Base-by-base conservation (phyloP, 1,139 yeast species). In the Lodderomyces parapsilosis region DNA sequence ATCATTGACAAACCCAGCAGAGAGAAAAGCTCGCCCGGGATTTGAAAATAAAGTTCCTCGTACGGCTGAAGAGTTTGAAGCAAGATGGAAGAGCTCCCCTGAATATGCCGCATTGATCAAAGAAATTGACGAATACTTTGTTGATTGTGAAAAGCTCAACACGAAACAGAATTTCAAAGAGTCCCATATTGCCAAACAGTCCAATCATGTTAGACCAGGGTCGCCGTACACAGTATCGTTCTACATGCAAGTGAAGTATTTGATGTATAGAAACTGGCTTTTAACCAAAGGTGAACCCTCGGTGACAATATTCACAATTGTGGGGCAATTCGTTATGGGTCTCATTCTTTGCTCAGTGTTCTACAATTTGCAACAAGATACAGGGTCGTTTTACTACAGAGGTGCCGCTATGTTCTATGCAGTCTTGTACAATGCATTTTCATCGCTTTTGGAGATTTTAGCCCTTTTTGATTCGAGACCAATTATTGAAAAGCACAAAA, bases 181-280 rank as follows among this genome's bases (percentile, higher is more conserved):
- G 1, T 71, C 88, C 9, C 86, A 83, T 53, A 65, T 64, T 17
- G 81, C 87, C 4, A 69, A 66, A 49, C 85, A 83, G 66, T 66
- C 87, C 17, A 74, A 79, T 39, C 74, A 76, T 44, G 59, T 76
- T 38, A 68, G 80, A 45, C 68, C 74, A n/a, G 47, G 62, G 1
- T 82, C 89, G 3, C 80, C 93, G 2, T 86, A 76, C 61, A 81
- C 86, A 3, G 83, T 84, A 14, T 76, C 84, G 17, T 84, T 74
- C 62, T 54, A 58, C 49, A 77, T 82, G 78, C 96, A 87, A 66
- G 74, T 82, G 38, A 74, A 67, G 50, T 79, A 81, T 48, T 64
- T 86, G 49, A 63, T 81, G 51, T 62, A 61, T 4, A 76, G 96
- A 63, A 87, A 88, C 44, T 59, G 76, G 48, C 74, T 80, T 63